These are phyloP conservation scores for Linderniella brevidens DNA, from an alignment of 257 asterid species.

Conservation along the genomic window DNA sequence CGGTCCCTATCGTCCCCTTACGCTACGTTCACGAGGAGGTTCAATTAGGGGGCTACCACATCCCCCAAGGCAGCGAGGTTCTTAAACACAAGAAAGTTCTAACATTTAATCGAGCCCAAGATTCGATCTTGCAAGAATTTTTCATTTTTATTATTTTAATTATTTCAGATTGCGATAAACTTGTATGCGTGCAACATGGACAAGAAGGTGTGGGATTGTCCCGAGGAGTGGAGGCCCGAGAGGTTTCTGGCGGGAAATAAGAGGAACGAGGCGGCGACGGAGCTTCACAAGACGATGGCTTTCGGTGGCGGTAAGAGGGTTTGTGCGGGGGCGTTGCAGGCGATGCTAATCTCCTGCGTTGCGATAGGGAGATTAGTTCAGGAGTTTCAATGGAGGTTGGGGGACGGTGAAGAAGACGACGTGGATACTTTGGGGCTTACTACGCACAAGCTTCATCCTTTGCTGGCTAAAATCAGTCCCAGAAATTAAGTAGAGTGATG, in stretches of 20 bases:
- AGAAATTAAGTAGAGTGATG: slow-evolving; percentile 29
- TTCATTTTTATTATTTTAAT: not conserved
- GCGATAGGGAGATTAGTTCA: slow-evolving; percentile 67
- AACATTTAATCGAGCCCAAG: not conserved
- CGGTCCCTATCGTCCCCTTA: slow-evolving; percentile 62
- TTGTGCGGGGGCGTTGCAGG: slow-evolving; percentile 80
- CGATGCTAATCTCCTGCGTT: slow-evolving; percentile 46
- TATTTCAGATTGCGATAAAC: slow-evolving; percentile 57
- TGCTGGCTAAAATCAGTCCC: slow-evolving; percentile 35
- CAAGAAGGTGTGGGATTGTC: slow-evolving; percentile 40
- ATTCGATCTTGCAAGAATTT: not conserved
- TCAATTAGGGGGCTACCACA: slow-evolving; percentile 56
- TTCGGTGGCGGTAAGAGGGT: slow-evolving; percentile 82
- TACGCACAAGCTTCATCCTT: slow-evolving; percentile 57
- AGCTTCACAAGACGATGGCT: slow-evolving; percentile 59
- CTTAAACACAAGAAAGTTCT: not conserved
- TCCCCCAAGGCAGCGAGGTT: slow-evolving; percentile 78
- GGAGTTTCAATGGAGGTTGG: slow-evolving; percentile 61
- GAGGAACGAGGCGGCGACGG: slow-evolving; percentile 22
- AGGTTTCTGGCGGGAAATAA: slow-evolving; percentile 31
- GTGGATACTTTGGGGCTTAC: slow-evolving; percentile 65
- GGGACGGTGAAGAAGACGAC: slow-evolving; percentile 54
- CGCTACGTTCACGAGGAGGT: slow-evolving; percentile 69
- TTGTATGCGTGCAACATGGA: slow-evolving; percentile 84
- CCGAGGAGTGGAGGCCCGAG: slow-evolving; percentile 70